Conservation (phyloP, 1,284 basidiomycete species). For the Cutaneotrichosporon mucoides region DNA sequence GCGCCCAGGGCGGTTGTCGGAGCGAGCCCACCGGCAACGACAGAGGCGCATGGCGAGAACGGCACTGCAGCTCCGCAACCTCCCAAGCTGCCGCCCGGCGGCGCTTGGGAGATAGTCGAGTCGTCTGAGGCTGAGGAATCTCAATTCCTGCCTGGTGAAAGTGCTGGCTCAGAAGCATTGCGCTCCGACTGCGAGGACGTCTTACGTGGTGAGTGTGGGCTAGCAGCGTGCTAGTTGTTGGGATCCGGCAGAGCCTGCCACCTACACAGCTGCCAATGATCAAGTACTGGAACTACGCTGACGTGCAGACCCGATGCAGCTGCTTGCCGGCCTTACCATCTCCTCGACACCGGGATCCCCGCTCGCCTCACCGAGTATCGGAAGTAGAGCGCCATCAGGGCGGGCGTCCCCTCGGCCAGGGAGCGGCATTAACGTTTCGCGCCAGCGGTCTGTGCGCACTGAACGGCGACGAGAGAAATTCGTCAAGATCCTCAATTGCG, state of each 20-base stretch:
- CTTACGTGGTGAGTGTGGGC: conserved; percentile 59
- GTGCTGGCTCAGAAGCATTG: conserved; percentile 53
- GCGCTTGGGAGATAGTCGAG: conserved; percentile 48
- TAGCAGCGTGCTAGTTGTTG: no score
- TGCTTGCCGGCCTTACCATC: conserved; percentile 31
- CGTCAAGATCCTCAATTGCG: conserved; percentile 35
- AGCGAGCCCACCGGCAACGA: neutral
- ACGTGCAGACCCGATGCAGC: conserved; percentile 58
- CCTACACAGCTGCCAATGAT: no score
- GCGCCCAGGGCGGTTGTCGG: neutral
- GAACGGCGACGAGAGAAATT: conserved; percentile 46
- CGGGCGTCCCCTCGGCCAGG: conserved; percentile 1
- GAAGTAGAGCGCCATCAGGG: neutral
- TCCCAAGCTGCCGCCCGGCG: conserved; percentile 35
- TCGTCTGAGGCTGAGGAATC: conserved; percentile 23
- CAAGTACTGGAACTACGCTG: conserved; percentile 3
- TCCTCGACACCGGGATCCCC: conserved; percentile 10
- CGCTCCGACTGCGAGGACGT: conserved; percentile 67
- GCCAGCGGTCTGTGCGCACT: conserved; percentile 58
- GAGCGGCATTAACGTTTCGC: conserved; percentile 50
- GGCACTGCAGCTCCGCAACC: neutral
- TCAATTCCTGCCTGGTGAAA: neutral
- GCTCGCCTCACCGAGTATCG: neutral
- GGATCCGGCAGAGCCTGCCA: no score
- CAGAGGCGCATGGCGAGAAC: conserved; percentile 2